phyloP scores from a whole-genome alignment of 148 eudicot genomes.

The Rhododendron molle region DNA sequence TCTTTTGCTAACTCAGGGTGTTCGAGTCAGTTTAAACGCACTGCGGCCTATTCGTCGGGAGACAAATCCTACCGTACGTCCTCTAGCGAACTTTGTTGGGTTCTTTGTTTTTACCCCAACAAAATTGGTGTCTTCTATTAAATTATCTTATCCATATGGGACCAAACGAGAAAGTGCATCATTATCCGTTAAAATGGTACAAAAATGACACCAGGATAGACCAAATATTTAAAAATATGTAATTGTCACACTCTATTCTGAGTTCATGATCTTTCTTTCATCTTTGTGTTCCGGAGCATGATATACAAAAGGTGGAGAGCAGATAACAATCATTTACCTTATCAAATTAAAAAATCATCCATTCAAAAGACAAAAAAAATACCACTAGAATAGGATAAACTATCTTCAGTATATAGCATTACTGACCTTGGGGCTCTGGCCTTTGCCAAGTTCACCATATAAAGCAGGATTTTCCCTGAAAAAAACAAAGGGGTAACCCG shows the following conservation, averaged over 20 bases:
- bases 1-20: too few species aligned
- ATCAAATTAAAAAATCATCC: too few species aligned
- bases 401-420: background rate
- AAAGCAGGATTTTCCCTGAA: slow-evolving; percentile 61
- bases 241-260: background rate
- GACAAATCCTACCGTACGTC: too few species aligned
- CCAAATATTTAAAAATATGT: background rate
- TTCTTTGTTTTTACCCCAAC: too few species aligned
- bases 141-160: background rate
- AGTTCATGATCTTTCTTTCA: too few species aligned
- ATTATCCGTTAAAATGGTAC: background rate
- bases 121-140: too few species aligned
- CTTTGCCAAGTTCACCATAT: slow-evolving; percentile 60
- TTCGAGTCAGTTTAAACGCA: background rate
- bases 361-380: background rate
- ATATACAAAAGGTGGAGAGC: too few species aligned
- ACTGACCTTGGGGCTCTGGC: slow-evolving; percentile 82
- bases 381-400: background rate
- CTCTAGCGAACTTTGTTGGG: too few species aligned
- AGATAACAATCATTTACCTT: too few species aligned
- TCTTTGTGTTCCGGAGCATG: too few species aligned
- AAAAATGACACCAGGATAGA: background rate
- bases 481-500: slow-evolving; percentile 12
- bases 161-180: background rate
- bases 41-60: too few species aligned